phyloP scores from a whole-genome alignment of 306 rosid genomes.

The Cicer yamashitae region DNA sequence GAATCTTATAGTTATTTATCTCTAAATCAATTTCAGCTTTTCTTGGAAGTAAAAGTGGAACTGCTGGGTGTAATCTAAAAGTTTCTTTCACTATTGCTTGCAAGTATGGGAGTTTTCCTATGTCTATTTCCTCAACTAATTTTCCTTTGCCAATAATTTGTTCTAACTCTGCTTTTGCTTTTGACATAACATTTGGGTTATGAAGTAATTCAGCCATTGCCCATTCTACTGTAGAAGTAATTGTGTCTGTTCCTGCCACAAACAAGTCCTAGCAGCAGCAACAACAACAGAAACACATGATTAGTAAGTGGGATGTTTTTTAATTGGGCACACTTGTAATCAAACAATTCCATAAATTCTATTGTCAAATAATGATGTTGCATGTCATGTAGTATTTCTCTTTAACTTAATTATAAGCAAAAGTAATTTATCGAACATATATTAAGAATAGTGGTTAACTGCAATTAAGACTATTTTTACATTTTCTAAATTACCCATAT shows the following conservation, averaged over 20 bases:
- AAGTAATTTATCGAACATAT: too few relatives aligned
- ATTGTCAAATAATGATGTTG: too few relatives aligned
- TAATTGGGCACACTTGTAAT: background rate
- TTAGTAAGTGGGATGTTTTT: too few relatives aligned
- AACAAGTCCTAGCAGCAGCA: slow-evolving; percentile 37
- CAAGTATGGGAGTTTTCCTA: slow-evolving; percentile 38
- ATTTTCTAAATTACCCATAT: too few relatives aligned
- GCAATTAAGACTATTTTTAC: too few relatives aligned
- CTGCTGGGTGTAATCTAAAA: slow-evolving; percentile 42
- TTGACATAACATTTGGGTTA: slow-evolving; percentile 30
- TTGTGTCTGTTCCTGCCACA: slow-evolving; percentile 44
- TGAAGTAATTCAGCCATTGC: slow-evolving; percentile 41
- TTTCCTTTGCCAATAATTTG: slow-evolving; percentile 37
- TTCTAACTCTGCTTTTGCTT: slow-evolving; percentile 39
- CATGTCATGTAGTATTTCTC: too few relatives aligned
- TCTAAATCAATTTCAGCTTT: slow-evolving; percentile 29
- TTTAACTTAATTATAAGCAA: too few relatives aligned
- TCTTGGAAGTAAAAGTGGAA: slow-evolving; percentile 41
- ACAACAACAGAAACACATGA: background rate
- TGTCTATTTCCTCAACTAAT: slow-evolving; percentile 32
- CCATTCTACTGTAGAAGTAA: slow-evolving; percentile 47
- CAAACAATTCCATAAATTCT: too few relatives aligned
- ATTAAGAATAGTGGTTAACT: too few relatives aligned
- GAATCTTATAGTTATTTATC: slow-evolving; percentile 23
- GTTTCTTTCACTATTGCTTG: slow-evolving; percentile 45